Evolutionary conservation across 2,329 filamentous ascomycete genomes (phyloP), one percentile per base, ranked within the genome.

Genomic region (Arthrobotrys megalospora): DNA sequence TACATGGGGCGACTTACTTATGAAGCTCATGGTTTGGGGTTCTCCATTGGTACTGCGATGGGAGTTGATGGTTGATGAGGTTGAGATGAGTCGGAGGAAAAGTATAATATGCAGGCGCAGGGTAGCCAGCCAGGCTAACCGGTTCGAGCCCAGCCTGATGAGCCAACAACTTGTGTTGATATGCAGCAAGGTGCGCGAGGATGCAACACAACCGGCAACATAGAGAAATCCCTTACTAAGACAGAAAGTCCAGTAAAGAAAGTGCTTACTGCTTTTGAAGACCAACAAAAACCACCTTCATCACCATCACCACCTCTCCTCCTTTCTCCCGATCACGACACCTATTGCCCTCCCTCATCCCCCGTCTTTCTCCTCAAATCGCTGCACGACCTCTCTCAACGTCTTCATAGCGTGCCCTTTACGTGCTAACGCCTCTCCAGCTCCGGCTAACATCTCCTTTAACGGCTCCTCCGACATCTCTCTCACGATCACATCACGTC

Each of bases 11-110:
- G 10, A 34, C 62, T 24, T 58, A 78, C 75, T 78, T 53, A 78
- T 78, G 67, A 78, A 78, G 53, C 75, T 78, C 75, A 78, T 78
- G 52, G 50, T 65, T 72, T 60, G 52, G 62, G 58, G 10, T 41
- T 41, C 32, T 58, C 36, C 55, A 60, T 60, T 60, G n/a, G 11
- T 60, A 19, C 16, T 60, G 48, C 48, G 48, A 52, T 53, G 52
- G 36, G 21, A 48, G 32, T 60, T 10, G 55, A 28, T n/a, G 11
- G 19, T 19, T 11, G 52, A 55, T 55, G 55, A 66, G 63, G 24
- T 12, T 34, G 41, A 19, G 28, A 38, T 21, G 24, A 28, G 24
- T 43, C 8, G 24, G n/a, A 24, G 32, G 24, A 36, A 34, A 10
- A 60, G 12, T 36, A 12, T 34, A 58, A 24, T 6, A 28, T 28